phyloP scores from a whole-genome alignment of 75 land plant genomes.

The Pinus taeda region DNA sequence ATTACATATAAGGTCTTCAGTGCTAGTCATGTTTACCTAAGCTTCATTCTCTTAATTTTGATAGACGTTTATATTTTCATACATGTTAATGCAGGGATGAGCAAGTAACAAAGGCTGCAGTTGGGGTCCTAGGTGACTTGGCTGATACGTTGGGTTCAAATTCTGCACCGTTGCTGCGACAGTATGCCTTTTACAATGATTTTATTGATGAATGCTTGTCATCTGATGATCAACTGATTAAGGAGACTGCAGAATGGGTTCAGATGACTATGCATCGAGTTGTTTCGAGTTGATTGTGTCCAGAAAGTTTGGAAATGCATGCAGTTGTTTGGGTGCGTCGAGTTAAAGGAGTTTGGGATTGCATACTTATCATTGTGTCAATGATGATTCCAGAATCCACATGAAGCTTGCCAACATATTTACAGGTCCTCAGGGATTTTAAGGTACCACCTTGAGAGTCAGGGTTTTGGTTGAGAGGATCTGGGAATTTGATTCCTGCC shows the following conservation, averaged over 20 bases:
- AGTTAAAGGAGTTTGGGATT: conserved; percentile 5
- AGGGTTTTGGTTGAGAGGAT: conserved; percentile 1
- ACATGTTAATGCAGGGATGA: conserved; percentile 1
- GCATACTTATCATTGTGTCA: conserved; percentile 2
- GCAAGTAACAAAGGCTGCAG: conserved; percentile 62
- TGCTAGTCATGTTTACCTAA: neutral
- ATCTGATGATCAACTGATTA: conserved; percentile 78
- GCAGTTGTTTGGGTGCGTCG: neutral
- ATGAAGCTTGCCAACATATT: conserved; percentile 3
- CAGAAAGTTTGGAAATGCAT: neutral
- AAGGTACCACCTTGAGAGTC: neutral
- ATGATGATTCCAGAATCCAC: neutral
- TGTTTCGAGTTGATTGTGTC: conserved; percentile 43
- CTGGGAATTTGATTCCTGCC: conserved; percentile 1
- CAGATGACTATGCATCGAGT: conserved; percentile 71
- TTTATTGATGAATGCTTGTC: conserved; percentile 88
- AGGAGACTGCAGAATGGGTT: conserved; percentile 97
- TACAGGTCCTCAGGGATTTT: neutral
- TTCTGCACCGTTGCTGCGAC: conserved; percentile 71
- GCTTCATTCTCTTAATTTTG: neutral
- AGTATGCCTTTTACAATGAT: conserved; percentile 73
- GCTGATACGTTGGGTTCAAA: conserved; percentile 78
- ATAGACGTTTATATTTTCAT: neutral
- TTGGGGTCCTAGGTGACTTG: conserved; percentile 91
- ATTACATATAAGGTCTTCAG: neutral